Conservation (phyloP, 2,329 filamentous ascomycete species). For the Pseudocercospora crystallina region DNA sequence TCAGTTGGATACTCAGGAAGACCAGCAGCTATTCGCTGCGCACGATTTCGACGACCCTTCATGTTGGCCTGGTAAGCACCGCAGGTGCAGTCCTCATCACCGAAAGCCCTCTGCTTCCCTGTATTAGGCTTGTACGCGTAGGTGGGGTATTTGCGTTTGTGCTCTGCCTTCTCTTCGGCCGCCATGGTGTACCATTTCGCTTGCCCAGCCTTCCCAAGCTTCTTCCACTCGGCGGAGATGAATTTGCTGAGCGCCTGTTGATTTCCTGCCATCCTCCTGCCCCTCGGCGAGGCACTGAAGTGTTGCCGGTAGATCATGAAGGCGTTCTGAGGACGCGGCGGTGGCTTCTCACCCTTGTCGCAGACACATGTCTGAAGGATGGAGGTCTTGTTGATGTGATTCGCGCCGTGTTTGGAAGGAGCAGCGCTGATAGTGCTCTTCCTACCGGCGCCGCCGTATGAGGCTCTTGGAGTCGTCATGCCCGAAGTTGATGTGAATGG, state of each 20-base stretch:
- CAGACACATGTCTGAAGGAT: background rate
- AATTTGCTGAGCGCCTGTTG: background rate
- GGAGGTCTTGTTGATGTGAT: background rate
- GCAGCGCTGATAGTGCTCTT: no score
- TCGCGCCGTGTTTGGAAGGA: no score
- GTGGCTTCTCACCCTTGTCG: no score
- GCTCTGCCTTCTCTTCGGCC: background rate
- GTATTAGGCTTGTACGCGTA: constrained; percentile 1
- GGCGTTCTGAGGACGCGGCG: constrained; percentile 1
- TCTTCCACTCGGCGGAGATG: background rate
- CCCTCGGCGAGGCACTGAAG: background rate
- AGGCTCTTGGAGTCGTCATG: no score
- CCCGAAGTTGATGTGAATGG: no score
- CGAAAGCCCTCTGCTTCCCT: background rate
- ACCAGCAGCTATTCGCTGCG: no score
- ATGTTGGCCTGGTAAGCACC: constrained; percentile 5
- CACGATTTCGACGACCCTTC: background rate
- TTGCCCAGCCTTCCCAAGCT: background rate
- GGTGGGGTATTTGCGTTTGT: background rate
- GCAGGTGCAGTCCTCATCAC: constrained; percentile 2
- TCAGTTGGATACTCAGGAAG: no score
- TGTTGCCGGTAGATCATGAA: constrained; percentile 5
- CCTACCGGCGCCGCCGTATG: no score
- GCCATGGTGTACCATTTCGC: background rate
- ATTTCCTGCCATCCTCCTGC: background rate